Conservation (phyloP, 2,329 filamentous ascomycete species). For the Penicillium capsulatum region DNA sequence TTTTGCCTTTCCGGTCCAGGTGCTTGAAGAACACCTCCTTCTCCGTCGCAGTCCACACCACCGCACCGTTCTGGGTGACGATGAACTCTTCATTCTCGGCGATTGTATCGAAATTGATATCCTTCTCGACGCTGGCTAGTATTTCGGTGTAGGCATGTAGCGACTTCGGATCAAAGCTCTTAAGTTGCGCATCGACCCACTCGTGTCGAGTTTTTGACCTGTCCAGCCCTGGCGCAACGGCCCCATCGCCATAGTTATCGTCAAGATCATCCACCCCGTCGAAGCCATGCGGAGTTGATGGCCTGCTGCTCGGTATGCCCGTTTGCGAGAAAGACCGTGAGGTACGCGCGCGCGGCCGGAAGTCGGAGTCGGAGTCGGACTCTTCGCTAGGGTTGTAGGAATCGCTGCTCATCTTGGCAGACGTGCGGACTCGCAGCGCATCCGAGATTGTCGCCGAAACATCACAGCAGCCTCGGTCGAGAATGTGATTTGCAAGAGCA, state of each 20-base stretch:
- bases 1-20: slow-evolving; percentile 60
- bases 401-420: slow-evolving; percentile 37
- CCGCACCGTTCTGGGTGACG: slow-evolving; percentile 62
- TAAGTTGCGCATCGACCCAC: slow-evolving; percentile 3
- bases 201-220: slow-evolving; percentile 7
- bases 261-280: no score
- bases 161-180: slow-evolving; percentile 39
- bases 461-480: slow-evolving; percentile 22
- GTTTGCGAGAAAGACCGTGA: slow-evolving; percentile 8
- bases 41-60: slow-evolving; percentile 66
- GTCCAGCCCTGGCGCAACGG: neutral
- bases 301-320: neutral
- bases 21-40: slow-evolving; percentile 67
- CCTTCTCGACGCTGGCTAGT: slow-evolving; percentile 55
- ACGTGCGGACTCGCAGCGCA: slow-evolving; percentile 34
- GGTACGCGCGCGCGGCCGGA: slow-evolving; percentile 4
- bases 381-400: slow-evolving; percentile 33
- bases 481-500: neutral
- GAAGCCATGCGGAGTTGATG: neutral
- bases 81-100: slow-evolving; percentile 24
- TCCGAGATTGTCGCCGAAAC: slow-evolving; percentile 18
- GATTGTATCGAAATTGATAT: slow-evolving; percentile 8
- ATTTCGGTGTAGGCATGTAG: slow-evolving; percentile 49
- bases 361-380: slow-evolving; percentile 24
- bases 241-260: neutral